Evolutionary conservation across 2,329 filamentous ascomycete genomes (phyloP), one percentile per base, ranked within the genome.

Genomic region (Albifimbria verrucaria): DNA sequence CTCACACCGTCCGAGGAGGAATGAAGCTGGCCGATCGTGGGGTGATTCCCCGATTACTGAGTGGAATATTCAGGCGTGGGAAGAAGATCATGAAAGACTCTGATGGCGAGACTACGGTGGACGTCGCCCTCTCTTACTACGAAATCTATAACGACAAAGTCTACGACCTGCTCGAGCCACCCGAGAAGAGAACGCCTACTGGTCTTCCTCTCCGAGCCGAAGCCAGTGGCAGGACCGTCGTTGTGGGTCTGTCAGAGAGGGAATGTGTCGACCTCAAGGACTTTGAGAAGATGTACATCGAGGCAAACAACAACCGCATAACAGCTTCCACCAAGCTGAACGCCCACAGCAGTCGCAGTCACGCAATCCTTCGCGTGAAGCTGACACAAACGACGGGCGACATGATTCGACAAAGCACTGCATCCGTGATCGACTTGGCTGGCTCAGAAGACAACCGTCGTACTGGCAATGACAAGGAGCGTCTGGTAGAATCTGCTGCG

Each of bases 101-200:
- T 2, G 77, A 79, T 4, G 89, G 86, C 11, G 76, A 84, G 49
- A 92, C 87, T 0, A 79, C 76, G 2, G 89, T 95, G 21, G 76
- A 83, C 9, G 90, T 96, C 17, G 79, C 84, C 12, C 80, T 97
- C 64, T 92, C 90, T 24, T 97, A 97, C 73, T 96, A 96, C 73
- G 92, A 97, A 69, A 96, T 97, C 60, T 97, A 97, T 73, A 96
- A 95, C 69, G 92, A 97, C 75, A 93, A 93, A 68, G 92, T 96
- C 20, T 96, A 87, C 65, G 92, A 97, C 68, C 77, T 97, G 26
- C 90, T 97, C 60, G 90, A 96, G 68, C 79, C 91, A 1, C 88
- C 87, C 0, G 92, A 97, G 69, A 95, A 92, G 75, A 88, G 94
- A 49, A 92, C 89, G 0, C 77, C 89, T 2, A 82, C 89, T 1